A percentile compares a stretch with the other conserved stretches of the same genome.
These are phyloP conservation scores for Debaryomyces nepalensis DNA, from an alignment of 1,139 yeast species.

Conservation along the genomic window DNA sequence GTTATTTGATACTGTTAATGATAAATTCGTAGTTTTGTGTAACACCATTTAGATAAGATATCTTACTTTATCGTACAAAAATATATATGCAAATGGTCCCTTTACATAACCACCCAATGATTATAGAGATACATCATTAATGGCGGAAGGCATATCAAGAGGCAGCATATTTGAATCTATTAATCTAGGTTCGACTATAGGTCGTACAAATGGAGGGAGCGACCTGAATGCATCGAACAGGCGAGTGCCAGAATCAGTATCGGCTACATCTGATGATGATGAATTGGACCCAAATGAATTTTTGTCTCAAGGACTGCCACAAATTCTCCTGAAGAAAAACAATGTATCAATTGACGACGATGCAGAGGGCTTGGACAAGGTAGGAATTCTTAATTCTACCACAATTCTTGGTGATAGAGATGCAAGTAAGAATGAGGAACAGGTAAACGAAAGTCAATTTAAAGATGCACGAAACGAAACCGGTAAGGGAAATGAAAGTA, in stretches of 20 bases:
- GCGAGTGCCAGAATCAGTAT: constrained; percentile 21
- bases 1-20: too few relatives aligned
- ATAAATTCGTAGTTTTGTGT: too few relatives aligned
- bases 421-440: constrained; percentile 1
- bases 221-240: constrained; percentile 9
- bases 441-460: background rate
- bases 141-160: constrained; percentile 6
- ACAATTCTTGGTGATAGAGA: constrained; percentile 11
- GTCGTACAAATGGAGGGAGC: constrained; percentile 6
- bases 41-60: too few relatives aligned
- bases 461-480: background rate
- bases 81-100: too few relatives aligned
- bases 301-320: constrained; percentile 27
- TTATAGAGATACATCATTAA: background rate
- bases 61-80: too few relatives aligned
- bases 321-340: background rate
- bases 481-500: background rate
- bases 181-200: constrained; percentile 23
- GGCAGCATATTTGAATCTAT: constrained; percentile 29
- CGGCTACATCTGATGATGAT: constrained; percentile 30
- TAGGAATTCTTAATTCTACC: constrained; percentile 11
- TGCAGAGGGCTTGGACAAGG: constrained; percentile 15
- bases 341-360: background rate
- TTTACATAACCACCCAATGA: background rate
- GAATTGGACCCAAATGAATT: constrained; percentile 38